Conservation (phyloP, 768 basidiomycete species). For the Mycena epipterygia region DNA sequence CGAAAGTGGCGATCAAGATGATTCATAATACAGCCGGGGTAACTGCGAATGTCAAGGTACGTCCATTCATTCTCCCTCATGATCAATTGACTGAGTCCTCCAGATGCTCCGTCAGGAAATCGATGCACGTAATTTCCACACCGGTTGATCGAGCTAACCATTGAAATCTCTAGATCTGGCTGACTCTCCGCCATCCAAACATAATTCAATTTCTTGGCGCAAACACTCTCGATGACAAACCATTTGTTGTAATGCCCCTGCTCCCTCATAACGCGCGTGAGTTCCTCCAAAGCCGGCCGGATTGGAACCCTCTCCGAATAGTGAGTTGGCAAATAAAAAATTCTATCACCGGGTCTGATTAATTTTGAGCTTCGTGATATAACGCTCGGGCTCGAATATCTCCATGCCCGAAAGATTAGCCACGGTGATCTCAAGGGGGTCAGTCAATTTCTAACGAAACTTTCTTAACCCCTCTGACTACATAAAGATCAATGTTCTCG, state of each 20-base stretch:
- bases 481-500: constrained; percentile 39
- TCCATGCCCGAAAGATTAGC: constrained; percentile 42
- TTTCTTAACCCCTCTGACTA: not conserved
- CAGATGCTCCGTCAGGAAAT: constrained; percentile 21
- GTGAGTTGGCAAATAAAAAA: not conserved
- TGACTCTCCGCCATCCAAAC: constrained; percentile 73
- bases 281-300: constrained; percentile 1
- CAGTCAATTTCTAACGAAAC: not conserved
- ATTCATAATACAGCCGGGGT: constrained; percentile 14
- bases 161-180: constrained; percentile 10
- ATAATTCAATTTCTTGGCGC: constrained; percentile 62
- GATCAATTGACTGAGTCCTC: not conserved
- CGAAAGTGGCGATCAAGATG: constrained; percentile 21
- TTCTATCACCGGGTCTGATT: too few relatives aligned
- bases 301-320: constrained; percentile 1
- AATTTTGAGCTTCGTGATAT: constrained; percentile 38
- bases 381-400: constrained; percentile 40
- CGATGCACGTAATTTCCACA: constrained; percentile 47
- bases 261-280: constrained; percentile 11
- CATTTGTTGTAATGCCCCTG: constrained; percentile 28
- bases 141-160: not conserved
- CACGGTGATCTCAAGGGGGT: constrained; percentile 48
- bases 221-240: too few relatives aligned
- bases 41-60: not conserved
- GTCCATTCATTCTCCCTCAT: not conserved